A percentile compares a stretch with the other conserved stretches of the same genome.
These are phyloP conservation scores for Xylaria intraflava DNA, from an alignment of 495 filamentous ascomycete genomes.

Conservation along the genomic window DNA sequence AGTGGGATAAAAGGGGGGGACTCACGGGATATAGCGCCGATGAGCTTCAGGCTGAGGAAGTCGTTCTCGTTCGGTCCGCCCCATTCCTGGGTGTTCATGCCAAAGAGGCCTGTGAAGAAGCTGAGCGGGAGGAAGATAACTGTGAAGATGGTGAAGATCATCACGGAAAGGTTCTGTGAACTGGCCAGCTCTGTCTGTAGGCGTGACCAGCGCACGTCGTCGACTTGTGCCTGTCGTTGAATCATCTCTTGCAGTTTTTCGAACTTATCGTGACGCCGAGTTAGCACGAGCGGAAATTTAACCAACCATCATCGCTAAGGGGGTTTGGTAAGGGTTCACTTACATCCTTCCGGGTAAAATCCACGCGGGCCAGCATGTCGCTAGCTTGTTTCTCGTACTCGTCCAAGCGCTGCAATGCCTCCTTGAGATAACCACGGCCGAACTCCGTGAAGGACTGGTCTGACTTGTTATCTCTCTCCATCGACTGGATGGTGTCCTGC, in stretches of 20 bases:
- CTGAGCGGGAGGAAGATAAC: conserved; percentile 60
- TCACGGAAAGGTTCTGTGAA: conserved; percentile 55
- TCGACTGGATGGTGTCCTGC: conserved; percentile 41
- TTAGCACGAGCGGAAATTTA: background rate
- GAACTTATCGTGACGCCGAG: conserved; percentile 36
- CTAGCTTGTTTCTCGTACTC: conserved; percentile 51
- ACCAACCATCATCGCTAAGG: background rate
- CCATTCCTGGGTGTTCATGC: conserved; percentile 62
- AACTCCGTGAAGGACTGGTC: conserved; percentile 27
- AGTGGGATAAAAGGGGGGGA: background rate
- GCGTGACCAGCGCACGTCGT: conserved; percentile 58
- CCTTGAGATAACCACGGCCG: conserved; percentile 42
- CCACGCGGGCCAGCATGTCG: conserved; percentile 52
- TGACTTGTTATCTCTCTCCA: conserved; percentile 36
- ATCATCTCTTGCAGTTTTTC: conserved; percentile 63
- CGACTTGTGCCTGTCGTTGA: conserved; percentile 62
- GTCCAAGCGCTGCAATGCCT: conserved; percentile 45
- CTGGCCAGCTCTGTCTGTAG: conserved; percentile 58
- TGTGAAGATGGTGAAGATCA: conserved; percentile 66
- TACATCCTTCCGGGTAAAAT: conserved; percentile 40
- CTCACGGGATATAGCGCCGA: conserved; percentile 36
- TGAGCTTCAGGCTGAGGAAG: conserved; percentile 26
- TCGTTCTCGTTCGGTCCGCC: conserved; percentile 34
- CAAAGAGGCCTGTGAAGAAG: conserved; percentile 62
- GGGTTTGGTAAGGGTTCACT: conserved; percentile 5